These are phyloP conservation scores for Cystobasidium sp. DNA, from an alignment of 1,284 basidiomycete species.

Conservation along the genomic window DNA sequence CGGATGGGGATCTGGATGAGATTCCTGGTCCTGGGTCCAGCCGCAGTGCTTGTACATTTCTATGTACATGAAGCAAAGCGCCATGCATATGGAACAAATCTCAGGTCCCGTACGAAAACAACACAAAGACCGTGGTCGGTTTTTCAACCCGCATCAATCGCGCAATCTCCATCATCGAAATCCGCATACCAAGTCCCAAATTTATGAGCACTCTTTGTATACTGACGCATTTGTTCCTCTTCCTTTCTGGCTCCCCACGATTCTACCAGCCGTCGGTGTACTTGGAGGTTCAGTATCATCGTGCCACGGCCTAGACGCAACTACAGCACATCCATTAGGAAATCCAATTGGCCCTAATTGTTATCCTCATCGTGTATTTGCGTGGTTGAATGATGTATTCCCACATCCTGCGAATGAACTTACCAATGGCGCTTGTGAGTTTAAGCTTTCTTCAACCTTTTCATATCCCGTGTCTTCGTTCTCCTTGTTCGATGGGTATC, in stretches of 20 bases:
- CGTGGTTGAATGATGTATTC: conserved; percentile 93
- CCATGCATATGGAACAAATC: too few species aligned
- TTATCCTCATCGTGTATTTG: conserved; percentile 87
- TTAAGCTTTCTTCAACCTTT: not conserved
- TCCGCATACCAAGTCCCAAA: too few species aligned
- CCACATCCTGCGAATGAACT: conserved; percentile 92
- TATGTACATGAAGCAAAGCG: too few species aligned
- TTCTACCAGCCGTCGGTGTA: conserved; percentile 69
- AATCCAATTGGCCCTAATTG: conserved; percentile 82
- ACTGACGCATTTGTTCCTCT: not conserved
- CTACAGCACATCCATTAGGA: conserved; percentile 59
- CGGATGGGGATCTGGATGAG: too few species aligned
- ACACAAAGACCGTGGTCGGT: too few species aligned
- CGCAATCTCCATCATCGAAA: too few species aligned
- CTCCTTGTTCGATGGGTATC: not conserved
- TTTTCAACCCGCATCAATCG: too few species aligned
- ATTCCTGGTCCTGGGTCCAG: too few species aligned
- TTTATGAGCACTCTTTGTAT: too few species aligned
- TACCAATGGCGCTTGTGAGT: conserved; percentile 77
- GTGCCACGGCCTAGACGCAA: conserved; percentile 84
- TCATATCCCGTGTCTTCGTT: not conserved
- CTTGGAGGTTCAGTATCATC: conserved; percentile 91
- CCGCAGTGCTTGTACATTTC: too few species aligned
- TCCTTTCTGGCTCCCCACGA: not conserved
- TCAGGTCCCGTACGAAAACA: too few species aligned